Conservation (phyloP, 768 basidiomycete species). For the Tricholoma terreum region DNA sequence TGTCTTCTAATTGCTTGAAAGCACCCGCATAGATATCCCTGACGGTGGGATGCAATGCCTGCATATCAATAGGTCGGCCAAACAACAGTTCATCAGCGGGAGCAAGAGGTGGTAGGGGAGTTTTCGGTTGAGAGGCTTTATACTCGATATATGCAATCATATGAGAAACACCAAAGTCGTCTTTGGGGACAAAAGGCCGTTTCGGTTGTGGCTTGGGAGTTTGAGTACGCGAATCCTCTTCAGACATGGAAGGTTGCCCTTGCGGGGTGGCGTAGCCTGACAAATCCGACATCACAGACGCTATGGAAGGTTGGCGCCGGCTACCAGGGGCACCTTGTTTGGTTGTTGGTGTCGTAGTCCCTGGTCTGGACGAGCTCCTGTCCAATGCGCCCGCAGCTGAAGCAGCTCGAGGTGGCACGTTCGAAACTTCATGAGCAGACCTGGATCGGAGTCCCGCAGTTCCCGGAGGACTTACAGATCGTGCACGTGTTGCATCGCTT, state of each 20-base stretch:
- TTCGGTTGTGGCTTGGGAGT: slow-evolving; percentile 40
- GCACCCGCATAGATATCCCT: slow-evolving; percentile 67
- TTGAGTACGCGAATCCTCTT: slow-evolving; percentile 23
- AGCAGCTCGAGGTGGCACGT: slow-evolving; percentile 7
- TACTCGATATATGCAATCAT: slow-evolving; percentile 90
- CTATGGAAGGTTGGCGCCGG: slow-evolving; percentile 66
- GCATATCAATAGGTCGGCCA: slow-evolving; percentile 58
- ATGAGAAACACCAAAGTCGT: slow-evolving; percentile 82
- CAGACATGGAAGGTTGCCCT: slow-evolving; percentile 19
- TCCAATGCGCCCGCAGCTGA: slow-evolving; percentile 10
- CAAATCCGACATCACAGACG: slow-evolving; percentile 68
- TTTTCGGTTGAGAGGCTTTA: slow-evolving; percentile 41
- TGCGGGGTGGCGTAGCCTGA: slow-evolving; percentile 48
- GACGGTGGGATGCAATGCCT: slow-evolving; percentile 65
- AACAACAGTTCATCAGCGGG: slow-evolving; percentile 75
- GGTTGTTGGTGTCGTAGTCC: slow-evolving; percentile 36
- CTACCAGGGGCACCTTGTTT: slow-evolving; percentile 21
- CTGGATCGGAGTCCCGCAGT: slow-evolving; percentile 30
- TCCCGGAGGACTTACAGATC: slow-evolving; percentile 40
- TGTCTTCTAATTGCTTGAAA: slow-evolving; percentile 73
- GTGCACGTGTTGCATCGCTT: slow-evolving; percentile 28
- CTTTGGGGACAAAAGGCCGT: slow-evolving; percentile 53
- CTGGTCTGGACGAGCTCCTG: slow-evolving; percentile 16
- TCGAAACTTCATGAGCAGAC: slow-evolving; percentile 12
- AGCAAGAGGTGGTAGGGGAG: slow-evolving; percentile 39